Percentiles rank a stretch among this genome's conserved stretches.
Evolutionary conservation across 306 rosid genomes (phyloP).

Genomic region (Castanospermum australe): DNA sequence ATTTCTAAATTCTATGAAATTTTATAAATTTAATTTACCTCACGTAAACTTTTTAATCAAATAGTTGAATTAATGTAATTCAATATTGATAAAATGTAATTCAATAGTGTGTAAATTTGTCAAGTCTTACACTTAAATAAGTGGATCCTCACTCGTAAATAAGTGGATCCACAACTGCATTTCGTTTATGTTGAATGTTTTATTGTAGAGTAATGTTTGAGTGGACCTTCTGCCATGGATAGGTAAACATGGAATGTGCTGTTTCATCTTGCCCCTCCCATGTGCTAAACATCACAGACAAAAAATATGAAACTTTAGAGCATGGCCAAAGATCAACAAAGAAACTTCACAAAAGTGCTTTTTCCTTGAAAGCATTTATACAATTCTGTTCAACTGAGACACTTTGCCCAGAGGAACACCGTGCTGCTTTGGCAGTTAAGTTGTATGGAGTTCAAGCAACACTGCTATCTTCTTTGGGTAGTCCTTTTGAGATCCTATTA

Average conservation of each 20-base stretch:
- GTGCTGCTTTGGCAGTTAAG: slow-evolving; percentile 19
- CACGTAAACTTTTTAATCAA: no score
- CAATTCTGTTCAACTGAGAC: not conserved
- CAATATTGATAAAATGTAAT: no score
- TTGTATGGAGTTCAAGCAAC: slow-evolving; percentile 31
- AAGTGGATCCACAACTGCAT: no score
- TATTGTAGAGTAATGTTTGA: no score
- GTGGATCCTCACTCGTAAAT: no score
- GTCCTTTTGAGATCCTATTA: slow-evolving; percentile 17
- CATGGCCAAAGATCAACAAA: not conserved
- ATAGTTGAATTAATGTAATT: no score
- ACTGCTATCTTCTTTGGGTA: slow-evolving; percentile 15
- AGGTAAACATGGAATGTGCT: not conserved
- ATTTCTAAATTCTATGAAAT: no score
- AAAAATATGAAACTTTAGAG: not conserved
- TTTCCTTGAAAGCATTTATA: not conserved
- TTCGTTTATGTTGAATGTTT: no score
- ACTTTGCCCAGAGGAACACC: slow-evolving; percentile 23
- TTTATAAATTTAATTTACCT: no score
- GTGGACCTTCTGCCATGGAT: no score
- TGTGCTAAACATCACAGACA: slow-evolving; percentile 16
- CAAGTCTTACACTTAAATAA: no score
- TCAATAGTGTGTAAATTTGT: no score
- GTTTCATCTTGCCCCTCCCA: slow-evolving; percentile 11
- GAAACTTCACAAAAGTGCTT: not conserved